Percentiles rank a stretch among this genome's conserved stretches.
Conservation (phyloP, 495 filamentous ascomycete species). For the Stereocaulon alpinum region DNA sequence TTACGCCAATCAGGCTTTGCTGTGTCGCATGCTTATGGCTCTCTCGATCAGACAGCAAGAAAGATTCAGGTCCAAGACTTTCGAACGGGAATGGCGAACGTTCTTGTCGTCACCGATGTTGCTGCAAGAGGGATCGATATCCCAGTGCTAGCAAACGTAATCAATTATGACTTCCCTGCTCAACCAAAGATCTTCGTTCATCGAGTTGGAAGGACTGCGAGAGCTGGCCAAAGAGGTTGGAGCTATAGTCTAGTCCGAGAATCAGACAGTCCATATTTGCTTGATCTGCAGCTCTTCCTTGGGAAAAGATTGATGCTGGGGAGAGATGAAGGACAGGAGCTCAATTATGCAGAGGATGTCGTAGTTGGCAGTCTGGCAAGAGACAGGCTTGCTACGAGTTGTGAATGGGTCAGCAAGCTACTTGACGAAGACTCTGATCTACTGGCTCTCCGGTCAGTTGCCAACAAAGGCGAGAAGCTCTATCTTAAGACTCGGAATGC, state of each 20-base stretch:
- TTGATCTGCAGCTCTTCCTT: constrained; percentile 93
- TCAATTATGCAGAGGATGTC: constrained; percentile 70
- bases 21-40: constrained; percentile 86
- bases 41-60: constrained; percentile 84
- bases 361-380: constrained; percentile 63
- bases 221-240: constrained; percentile 88
- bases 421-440: constrained; percentile 69
- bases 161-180: constrained; percentile 97
- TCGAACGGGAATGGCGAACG: constrained; percentile 69
- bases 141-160: constrained; percentile 87
- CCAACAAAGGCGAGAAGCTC: constrained; percentile 81
- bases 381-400: constrained; percentile 57
- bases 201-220: constrained; percentile 86
- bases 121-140: constrained; percentile 97
- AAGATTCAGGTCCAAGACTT: constrained; percentile 86
- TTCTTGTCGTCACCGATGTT: constrained; percentile 95
- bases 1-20: constrained; percentile 68
- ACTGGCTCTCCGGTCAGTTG: constrained; percentile 53
- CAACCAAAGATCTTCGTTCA: constrained; percentile 97
- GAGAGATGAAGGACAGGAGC: constrained; percentile 35
- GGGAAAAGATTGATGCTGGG: constrained; percentile 69
- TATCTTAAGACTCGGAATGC: constrained; percentile 83
- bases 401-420: constrained; percentile 70
- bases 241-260: constrained; percentile 83
- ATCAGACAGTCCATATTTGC: constrained; percentile 76